Evolutionary conservation across 495 filamentous ascomycete species (phyloP), one percentile per base, ranked within the genome.

Genomic region (Aeminium ludgeri): DNA sequence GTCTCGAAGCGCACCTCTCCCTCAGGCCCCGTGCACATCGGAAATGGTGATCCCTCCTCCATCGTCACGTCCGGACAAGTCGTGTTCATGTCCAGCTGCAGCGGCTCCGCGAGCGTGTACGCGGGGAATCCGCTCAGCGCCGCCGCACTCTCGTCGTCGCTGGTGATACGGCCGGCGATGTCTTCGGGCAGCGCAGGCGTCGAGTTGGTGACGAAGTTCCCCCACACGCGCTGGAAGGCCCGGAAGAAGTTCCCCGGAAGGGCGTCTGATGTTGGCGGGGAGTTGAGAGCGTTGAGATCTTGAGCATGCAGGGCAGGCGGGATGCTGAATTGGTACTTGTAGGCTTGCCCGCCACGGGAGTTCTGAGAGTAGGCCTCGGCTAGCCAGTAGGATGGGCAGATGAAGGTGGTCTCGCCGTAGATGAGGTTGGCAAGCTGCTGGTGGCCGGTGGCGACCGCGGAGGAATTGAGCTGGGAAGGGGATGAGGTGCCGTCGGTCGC

Each of bases 371-470:
- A 78, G 12, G 72, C 73, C 20, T 69, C 64, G 7, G 70, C 73
- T 28, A 79, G 59, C 74, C 73, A 81, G 52, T 76, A 70, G 0
- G 70, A 62, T 0, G 74, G 72, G 46, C 74, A 81, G 46, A 63
- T 59, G 39, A 80, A 78, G 6, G 64, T 70, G 10, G 65, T 68
- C 53, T 81, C 77, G 40, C 68, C 69, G 38, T 68, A 71, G 39
- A 79, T 59, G 52, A 15, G 68, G 61, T 36, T 73, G 23, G 62
- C 65, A 2, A 58, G 51, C n/a, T 70, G 61, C 34, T 74, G 66
- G 38, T 74, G 68, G 4, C 63, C 63, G 0, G 61, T 67, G 5
- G 57, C 69, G 29, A 73, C 64, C 20, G 58, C 45, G 19, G 56
- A 57, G 12, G 66, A 60, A 38, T 75, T 71, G 20, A 66, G 41